Base-by-base conservation (phyloP, 495 filamentous ascomycete genomes). In the Trypethelium eluteriae region DNA sequence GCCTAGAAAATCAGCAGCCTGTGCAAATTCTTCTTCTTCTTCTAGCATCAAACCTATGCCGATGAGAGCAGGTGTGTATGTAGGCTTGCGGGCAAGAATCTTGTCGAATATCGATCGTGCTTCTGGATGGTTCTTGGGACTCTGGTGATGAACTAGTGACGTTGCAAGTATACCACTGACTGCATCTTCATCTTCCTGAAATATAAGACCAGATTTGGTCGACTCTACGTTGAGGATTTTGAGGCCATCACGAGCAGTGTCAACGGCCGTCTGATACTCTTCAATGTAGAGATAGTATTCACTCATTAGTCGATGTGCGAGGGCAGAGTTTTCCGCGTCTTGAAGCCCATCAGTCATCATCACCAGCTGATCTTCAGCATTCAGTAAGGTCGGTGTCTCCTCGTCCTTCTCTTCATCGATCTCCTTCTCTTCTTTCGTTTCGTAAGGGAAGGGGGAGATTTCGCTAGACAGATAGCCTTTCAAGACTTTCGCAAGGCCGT, bases 1-100 rank as follows among this genome's bases (percentile, higher is more conserved):
- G 39, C 81, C 79, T 10, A 98, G 76, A 72, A 94, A 96, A 61
- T 85, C 81, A 63, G 91, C 85, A 0, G 95, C 95, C 71, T 87
- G 82, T 38, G 79, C 75, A 74, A 90, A 96, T 53, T 98, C 87
- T 69, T 95, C 89, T 70, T 96, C 90, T 67, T 96, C 93, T 76
- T 96, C 90, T 49, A 92, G 85, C 39, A 98, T 92, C 35, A 96
- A 76, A 10, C 94, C 94, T 62, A 97, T 85, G 2, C 94, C 94
- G 62, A 98, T 88, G 44, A 98, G 79, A 49, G 91, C 94, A 56
- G 85, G 78, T 6, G 91, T 92, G 2, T 89, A 91, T 2, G 80
- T 82, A 9, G 85, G 81, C 61, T 91, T 89, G 44, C 87, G 83
- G 50, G 83, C 76, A 0, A 99, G 81, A 1, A 96, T 89, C 9